Evolutionary conservation across 2,329 filamentous ascomycete genomes (phyloP).

Genomic region (Intubia oerlemansii): DNA sequence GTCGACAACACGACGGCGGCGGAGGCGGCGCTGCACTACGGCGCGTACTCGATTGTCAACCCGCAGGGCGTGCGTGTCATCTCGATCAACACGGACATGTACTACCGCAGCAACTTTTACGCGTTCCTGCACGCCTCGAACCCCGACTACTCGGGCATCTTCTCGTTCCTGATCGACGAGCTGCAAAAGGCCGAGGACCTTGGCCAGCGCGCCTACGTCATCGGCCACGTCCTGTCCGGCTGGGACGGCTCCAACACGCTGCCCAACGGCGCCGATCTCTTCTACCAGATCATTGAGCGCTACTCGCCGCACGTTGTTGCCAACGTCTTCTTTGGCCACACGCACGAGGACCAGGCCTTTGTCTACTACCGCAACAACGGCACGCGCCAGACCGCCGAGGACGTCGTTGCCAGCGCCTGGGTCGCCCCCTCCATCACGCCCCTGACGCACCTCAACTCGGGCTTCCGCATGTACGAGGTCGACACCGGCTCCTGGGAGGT

Average conservation of each 20-base stretch:
- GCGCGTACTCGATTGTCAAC: slow-evolving; percentile 25
- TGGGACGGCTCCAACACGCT: slow-evolving; percentile 27
- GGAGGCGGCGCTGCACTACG: slow-evolving; percentile 22
- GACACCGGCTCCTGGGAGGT: slow-evolving; percentile 34
- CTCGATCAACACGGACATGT: slow-evolving; percentile 37
- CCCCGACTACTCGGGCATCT: slow-evolving; percentile 27
- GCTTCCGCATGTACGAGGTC: slow-evolving; percentile 36
- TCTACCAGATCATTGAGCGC: slow-evolving; percentile 28
- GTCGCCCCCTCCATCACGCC: slow-evolving; percentile 26
- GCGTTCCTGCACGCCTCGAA: slow-evolving; percentile 28
- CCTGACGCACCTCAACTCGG: slow-evolving; percentile 26
- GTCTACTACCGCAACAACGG: slow-evolving; percentile 32
- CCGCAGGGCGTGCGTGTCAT: slow-evolving; percentile 30
- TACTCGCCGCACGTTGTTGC: slow-evolving; percentile 30
- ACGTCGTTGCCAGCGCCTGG: slow-evolving; percentile 32
- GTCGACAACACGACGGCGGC: slow-evolving; percentile 17
- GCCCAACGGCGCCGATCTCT: slow-evolving; percentile 20
- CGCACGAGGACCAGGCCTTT: slow-evolving; percentile 24
- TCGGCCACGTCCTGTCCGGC: slow-evolving; percentile 33
- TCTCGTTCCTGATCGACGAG: slow-evolving; percentile 30
- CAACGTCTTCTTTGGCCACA: slow-evolving; percentile 35
- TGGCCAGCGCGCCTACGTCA: slow-evolving; percentile 31
- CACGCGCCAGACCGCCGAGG: slow-evolving; percentile 16
- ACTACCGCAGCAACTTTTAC: slow-evolving; percentile 36
- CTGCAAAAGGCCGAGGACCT: slow-evolving; percentile 29